Conservation (phyloP, 2,329 filamentous ascomycete species). For the Cryphonectria nitschkei region DNA sequence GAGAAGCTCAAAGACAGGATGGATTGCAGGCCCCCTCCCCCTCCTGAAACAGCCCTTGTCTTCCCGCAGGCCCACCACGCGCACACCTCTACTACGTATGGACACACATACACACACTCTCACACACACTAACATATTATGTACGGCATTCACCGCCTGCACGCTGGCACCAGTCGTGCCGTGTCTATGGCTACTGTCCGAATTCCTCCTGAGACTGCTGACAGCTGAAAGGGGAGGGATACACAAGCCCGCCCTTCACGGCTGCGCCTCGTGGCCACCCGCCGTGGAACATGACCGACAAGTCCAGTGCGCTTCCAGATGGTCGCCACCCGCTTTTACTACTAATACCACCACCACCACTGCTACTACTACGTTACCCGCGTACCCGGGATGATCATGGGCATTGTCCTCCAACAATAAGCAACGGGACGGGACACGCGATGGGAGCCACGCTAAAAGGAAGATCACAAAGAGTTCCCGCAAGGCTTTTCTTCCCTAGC, state of each 20-base stretch:
- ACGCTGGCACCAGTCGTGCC: neutral
- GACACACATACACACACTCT: neutral
- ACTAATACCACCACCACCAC: neutral
- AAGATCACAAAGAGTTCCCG: neutral
- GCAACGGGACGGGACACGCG: constrained; percentile 1
- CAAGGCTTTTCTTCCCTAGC: constrained; percentile 5
- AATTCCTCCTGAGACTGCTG: neutral
- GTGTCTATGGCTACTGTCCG: neutral
- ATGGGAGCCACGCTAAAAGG: neutral
- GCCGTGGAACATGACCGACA: constrained; percentile 1
- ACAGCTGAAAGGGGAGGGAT: neutral
- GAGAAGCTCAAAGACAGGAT: constrained; percentile 1
- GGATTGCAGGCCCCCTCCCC: neutral
- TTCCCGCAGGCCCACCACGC: constrained; percentile 12
- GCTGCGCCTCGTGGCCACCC: constrained; percentile 1
- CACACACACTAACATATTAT: neutral
- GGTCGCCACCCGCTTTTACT: neutral
- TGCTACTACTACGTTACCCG: neutral
- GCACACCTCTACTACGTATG: no score
- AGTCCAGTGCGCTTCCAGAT: neutral
- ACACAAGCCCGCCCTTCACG: neutral
- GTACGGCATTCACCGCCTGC: constrained; percentile 9
- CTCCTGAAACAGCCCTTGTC: constrained; percentile 11
- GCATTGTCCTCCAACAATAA: neutral
- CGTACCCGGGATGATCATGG: neutral